These are phyloP conservation scores for Carex sylvatica DNA, from an alignment of 202 grass and related monocot genomes.

Conservation along the genomic window DNA sequence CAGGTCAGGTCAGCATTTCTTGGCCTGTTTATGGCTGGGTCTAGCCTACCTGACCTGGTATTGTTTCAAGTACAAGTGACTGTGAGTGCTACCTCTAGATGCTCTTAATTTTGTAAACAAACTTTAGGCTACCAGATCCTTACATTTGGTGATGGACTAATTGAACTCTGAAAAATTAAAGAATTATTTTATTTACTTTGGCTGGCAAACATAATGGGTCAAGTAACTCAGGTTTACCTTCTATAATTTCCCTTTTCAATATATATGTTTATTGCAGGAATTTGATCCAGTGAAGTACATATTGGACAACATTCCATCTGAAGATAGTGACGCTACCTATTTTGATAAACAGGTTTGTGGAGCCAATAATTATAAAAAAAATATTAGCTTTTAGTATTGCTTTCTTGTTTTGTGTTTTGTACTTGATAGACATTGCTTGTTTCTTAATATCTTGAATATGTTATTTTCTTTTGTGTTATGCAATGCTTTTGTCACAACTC, in stretches of 20 bases:
- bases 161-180: not conserved
- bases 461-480: not conserved
- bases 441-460: not conserved
- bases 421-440: not conserved
- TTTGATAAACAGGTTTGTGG: constrained; percentile 86
- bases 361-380: constrained; percentile 8
- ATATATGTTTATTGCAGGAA: constrained; percentile 45
- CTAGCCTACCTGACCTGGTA: not conserved
- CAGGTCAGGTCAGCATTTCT: not conserved
- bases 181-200: not conserved
- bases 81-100: not conserved
- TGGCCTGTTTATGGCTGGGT: not conserved
- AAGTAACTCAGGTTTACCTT: not conserved
- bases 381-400: not conserved
- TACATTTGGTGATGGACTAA: constrained; percentile 5
- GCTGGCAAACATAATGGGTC: not conserved
- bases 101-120: not conserved
- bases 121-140: not conserved
- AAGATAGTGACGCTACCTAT: constrained; percentile 57
- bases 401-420: not conserved
- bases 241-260: constrained; percentile 3
- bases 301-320: constrained; percentile 66
- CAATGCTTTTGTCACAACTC: not conserved
- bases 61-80: not conserved
- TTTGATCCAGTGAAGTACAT: constrained; percentile 92